Evolutionary conservation across 2,329 filamentous ascomycete species (phyloP).

Genomic region (Aspergillus niger): DNA sequence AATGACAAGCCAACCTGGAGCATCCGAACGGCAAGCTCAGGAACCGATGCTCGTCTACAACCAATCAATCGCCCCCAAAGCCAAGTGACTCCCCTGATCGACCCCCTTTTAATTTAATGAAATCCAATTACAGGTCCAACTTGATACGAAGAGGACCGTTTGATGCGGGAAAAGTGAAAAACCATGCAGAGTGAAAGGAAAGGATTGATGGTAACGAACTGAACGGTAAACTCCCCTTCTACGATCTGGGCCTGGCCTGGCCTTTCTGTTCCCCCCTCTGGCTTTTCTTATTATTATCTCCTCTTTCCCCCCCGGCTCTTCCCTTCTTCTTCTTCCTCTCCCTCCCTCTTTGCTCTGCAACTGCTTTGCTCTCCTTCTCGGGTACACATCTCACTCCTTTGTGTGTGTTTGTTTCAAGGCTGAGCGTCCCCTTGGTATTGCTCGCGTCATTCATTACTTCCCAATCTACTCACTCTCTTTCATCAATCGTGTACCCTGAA

Average conservation of each 20-base stretch:
- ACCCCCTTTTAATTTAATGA: slow-evolving; percentile 25
- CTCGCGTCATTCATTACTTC: slow-evolving; percentile 20
- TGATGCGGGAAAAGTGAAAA: background rate
- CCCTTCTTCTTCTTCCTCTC: slow-evolving; percentile 9
- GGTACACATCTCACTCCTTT: slow-evolving; percentile 22
- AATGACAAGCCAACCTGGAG: slow-evolving; percentile 9
- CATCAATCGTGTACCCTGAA: slow-evolving; percentile 11
- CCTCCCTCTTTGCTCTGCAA: background rate
- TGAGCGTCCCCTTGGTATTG: slow-evolving; percentile 17
- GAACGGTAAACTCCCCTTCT: background rate
- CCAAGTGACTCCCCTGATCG: slow-evolving; percentile 19
- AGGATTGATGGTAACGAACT: background rate
- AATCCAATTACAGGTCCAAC: slow-evolving; percentile 10
- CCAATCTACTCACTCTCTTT: slow-evolving; percentile 13
- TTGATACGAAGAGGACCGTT: slow-evolving; percentile 5
- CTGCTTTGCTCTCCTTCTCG: slow-evolving; percentile 10
- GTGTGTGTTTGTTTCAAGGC: slow-evolving; percentile 13
- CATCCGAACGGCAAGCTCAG: slow-evolving; percentile 15
- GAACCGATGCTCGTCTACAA: slow-evolving; percentile 10
- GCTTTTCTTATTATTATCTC: slow-evolving; percentile 13
- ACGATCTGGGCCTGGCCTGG: background rate
- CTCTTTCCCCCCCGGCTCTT: slow-evolving; percentile 4
- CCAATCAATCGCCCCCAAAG: slow-evolving; percentile 16
- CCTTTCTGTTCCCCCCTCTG: background rate
- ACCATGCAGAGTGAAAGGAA: slow-evolving; percentile 1